Evolutionary conservation across 2,329 filamentous ascomycete species (phyloP).

Genomic region (Exserohilum turcica): DNA sequence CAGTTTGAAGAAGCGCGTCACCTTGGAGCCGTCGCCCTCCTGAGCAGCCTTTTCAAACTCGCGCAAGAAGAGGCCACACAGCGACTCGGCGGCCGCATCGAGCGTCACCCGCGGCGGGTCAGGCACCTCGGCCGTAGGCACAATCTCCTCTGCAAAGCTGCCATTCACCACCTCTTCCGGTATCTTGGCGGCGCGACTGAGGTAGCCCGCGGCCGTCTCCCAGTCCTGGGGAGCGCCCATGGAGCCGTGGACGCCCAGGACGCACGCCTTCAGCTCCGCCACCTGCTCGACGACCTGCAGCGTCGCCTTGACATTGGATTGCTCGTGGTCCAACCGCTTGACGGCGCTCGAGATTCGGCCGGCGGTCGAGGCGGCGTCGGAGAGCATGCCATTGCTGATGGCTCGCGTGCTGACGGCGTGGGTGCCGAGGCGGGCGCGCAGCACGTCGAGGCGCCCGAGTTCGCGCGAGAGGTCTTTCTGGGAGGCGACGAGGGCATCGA

Average conservation of each 20-base stretch:
- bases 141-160: slow-evolving; percentile 86
- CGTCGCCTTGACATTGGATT: slow-evolving; percentile 87
- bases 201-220: slow-evolving; percentile 92
- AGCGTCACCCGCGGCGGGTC: slow-evolving; percentile 88
- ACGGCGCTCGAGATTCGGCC: slow-evolving; percentile 85
- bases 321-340: slow-evolving; percentile 85
- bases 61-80: slow-evolving; percentile 87
- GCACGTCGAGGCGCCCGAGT: slow-evolving; percentile 82
- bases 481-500: slow-evolving; percentile 77
- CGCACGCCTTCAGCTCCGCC: slow-evolving; percentile 93
- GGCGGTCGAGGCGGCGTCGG: slow-evolving; percentile 82
- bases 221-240: slow-evolving; percentile 99
- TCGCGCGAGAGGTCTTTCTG: slow-evolving; percentile 88
- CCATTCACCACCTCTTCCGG: slow-evolving; percentile 80
- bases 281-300: slow-evolving; percentile 94
- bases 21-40: slow-evolving; percentile 84
- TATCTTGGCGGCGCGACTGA: slow-evolving; percentile 80
- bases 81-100: slow-evolving; percentile 82
- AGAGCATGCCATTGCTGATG: slow-evolving; percentile 90
- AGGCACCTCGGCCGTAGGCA: slow-evolving; percentile 93
- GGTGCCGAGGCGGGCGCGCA: slow-evolving; percentile 84
- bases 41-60: slow-evolving; percentile 93
- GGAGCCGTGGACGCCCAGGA: slow-evolving; percentile 89
- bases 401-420: slow-evolving; percentile 82
- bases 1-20: slow-evolving; percentile 96